Conservation (phyloP, 345 rosid genomes). For the Sisymbrium irio region DNA sequence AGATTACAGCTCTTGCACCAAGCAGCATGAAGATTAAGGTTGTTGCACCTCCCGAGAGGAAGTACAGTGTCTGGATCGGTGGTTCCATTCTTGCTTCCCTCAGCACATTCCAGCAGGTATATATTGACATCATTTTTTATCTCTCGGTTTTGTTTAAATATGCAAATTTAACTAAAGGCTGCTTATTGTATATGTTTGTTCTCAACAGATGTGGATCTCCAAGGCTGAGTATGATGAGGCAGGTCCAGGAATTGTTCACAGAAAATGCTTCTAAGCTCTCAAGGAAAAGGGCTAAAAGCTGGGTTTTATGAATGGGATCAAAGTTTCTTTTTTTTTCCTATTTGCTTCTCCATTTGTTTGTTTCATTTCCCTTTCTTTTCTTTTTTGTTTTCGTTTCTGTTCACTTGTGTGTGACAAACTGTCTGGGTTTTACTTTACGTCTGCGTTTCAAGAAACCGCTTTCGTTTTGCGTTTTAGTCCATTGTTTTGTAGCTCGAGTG, state of each 20-base stretch:
- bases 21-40: conserved; percentile 80
- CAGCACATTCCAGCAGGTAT: conserved; percentile 76
- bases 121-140: not conserved
- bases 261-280: conserved; percentile 40
- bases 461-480: conserved; percentile 32
- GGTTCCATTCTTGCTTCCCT: conserved; percentile 80
- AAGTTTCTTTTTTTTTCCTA: conserved; percentile 24
- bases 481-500: conserved; percentile 41
- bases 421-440: conserved; percentile 31
- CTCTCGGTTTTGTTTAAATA: no score
- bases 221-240: conserved; percentile 42
- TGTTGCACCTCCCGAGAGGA: conserved; percentile 78
- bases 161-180: not conserved
- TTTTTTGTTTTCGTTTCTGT: conserved; percentile 21
- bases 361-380: conserved; percentile 20
- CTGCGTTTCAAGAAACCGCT: conserved; percentile 31
- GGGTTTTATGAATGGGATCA: conserved; percentile 32
- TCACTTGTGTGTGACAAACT: conserved; percentile 35
- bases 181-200: not conserved
- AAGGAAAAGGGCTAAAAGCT: conserved; percentile 12
- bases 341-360: conserved; percentile 37
- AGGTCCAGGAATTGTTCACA: conserved; percentile 42
- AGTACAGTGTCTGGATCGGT: conserved; percentile 77
- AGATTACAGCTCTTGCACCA: conserved; percentile 70
- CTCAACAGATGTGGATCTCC: conserved; percentile 36